Conservation (phyloP, 1,139 yeast genomes). For the Saccharomyces hybrid region DNA sequence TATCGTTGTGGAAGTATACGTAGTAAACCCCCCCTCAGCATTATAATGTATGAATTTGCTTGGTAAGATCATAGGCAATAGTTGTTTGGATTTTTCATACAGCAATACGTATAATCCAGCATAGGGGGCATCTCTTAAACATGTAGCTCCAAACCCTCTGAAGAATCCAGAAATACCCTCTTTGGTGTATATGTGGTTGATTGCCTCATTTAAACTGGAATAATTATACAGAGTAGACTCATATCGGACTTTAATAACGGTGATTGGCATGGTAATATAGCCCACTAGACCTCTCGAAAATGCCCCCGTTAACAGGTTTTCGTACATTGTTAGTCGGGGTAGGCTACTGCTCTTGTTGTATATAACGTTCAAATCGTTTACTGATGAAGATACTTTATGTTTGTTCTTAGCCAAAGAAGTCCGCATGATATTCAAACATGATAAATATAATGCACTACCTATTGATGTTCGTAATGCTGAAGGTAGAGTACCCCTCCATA, state of each 20-base stretch:
- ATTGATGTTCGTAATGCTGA: slow-evolving; percentile 83
- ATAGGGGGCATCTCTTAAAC: slow-evolving; percentile 88
- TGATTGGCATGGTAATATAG: slow-evolving; percentile 88
- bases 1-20: slow-evolving; percentile 46
- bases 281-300: slow-evolving; percentile 79
- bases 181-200: slow-evolving; percentile 44
- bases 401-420: slow-evolving; percentile 39
- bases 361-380: not conserved
- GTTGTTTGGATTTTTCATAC: slow-evolving; percentile 65
- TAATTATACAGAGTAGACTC: slow-evolving; percentile 74
- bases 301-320: slow-evolving; percentile 72
- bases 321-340: slow-evolving; percentile 64
- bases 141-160: slow-evolving; percentile 80
- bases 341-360: slow-evolving; percentile 34
- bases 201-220: slow-evolving; percentile 56
- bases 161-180: slow-evolving; percentile 66
- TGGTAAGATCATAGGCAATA: slow-evolving; percentile 33
- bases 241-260: slow-evolving; percentile 82
- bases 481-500: slow-evolving; percentile 94
- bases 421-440: slow-evolving; percentile 60
- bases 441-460: slow-evolving; percentile 82
- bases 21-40: slow-evolving; percentile 25
- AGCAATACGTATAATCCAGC: slow-evolving; percentile 87
- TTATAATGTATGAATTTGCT: slow-evolving; percentile 16
- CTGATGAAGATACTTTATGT: slow-evolving; percentile 2